phyloP scores from a whole-genome alignment of 306 rosid species.

The Vicia villosa region DNA sequence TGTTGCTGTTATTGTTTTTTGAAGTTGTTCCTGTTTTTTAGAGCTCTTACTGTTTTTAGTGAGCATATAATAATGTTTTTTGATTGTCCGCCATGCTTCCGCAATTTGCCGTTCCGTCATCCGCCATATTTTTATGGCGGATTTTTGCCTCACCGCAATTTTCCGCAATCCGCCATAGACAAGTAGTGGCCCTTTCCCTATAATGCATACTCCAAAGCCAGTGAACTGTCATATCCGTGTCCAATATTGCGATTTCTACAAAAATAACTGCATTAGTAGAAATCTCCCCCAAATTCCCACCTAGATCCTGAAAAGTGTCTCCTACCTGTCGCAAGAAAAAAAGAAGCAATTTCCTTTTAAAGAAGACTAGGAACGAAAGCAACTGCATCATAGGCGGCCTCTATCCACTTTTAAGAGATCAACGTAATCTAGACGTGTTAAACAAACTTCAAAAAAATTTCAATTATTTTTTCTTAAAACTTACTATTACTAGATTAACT shows the following conservation, averaged over 20 bases:
- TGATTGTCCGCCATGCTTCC: too few relatives aligned
- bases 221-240: background rate
- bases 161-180: too few relatives aligned
- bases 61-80: too few relatives aligned
- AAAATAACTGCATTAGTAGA: background rate
- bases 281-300: background rate
- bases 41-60: too few relatives aligned
- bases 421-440: constrained; percentile 3
- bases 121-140: too few relatives aligned
- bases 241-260: background rate
- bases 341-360: background rate
- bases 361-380: constrained; percentile 5
- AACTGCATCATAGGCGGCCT: background rate
- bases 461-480: constrained; percentile 10
- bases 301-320: background rate
- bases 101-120: too few relatives aligned
- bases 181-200: constrained; percentile 5
- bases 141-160: too few relatives aligned
- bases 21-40: too few relatives aligned
- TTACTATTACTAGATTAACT: constrained; percentile 19
- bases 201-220: background rate
- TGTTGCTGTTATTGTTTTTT: too few relatives aligned
- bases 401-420: background rate
- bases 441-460: constrained; percentile 8
- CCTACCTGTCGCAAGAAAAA: background rate